These are phyloP conservation scores for Amphicarpaea edgeworthii DNA, from an alignment of 306 rosid genomes.

Conservation along the genomic window DNA sequence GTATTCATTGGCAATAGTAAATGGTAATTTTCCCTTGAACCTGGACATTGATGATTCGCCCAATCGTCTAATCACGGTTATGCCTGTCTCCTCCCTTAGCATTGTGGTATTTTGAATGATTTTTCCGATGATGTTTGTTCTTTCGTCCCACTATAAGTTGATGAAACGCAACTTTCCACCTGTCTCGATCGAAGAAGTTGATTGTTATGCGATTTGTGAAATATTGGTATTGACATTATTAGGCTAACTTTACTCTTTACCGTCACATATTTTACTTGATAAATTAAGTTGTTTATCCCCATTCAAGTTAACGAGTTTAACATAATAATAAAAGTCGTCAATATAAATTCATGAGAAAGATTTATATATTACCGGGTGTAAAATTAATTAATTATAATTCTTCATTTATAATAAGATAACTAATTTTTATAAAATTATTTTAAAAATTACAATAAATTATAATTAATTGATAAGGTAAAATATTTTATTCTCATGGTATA, in stretches of 20 bases:
- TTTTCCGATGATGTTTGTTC: background rate
- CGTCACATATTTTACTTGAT: no score
- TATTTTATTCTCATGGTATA: no score
- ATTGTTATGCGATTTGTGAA: no score
- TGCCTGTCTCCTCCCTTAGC: background rate
- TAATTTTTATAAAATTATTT: no score
- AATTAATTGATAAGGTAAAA: no score
- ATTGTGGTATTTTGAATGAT: background rate
- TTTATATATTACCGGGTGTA: no score
- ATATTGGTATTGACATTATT: no score
- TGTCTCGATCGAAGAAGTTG: background rate
- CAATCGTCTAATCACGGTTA: slow-evolving; percentile 1
- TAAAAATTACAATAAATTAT: no score
- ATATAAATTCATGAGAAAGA: background rate
- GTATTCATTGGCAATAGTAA: background rate
- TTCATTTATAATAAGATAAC: no score
- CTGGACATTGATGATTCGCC: background rate
- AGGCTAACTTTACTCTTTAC: no score
- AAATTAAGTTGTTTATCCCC: no score
- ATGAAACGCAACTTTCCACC: background rate
- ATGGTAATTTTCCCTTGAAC: background rate
- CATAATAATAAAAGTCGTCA: background rate
- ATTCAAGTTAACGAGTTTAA: background rate
- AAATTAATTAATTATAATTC: no score
- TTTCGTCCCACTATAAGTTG: background rate